Base-by-base conservation (phyloP, 2,329 filamentous ascomycete genomes). In the Fusarium tricinctum region DNA sequence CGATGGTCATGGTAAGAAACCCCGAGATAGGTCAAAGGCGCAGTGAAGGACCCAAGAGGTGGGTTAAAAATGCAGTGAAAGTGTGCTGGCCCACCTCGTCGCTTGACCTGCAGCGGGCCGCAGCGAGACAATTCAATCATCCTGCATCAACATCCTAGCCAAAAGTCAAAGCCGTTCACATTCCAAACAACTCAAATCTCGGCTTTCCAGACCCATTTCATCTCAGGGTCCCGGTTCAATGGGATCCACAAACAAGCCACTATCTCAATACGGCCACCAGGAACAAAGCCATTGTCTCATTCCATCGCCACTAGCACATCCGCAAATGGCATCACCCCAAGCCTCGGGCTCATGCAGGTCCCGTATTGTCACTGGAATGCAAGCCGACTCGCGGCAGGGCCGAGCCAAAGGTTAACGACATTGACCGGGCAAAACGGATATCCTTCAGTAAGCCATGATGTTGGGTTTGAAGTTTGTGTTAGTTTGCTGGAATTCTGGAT, bases 221-320 rank as follows among this genome's bases (percentile, higher is more conserved):
- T 33, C 6, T 17, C 12, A 58, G 48, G 43, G 40, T 50, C 51
- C 30, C 4, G 0, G 9, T 22, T 28, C 13, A 39, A 52, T 49
- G 66, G 49, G 47, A 69, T 54, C 4, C 15, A 28, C 43, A 38
- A 39, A 35, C 3, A 6, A 10, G 9, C n/a, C 23, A 32, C 38
- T n/a, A 38, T 62, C 15, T 51, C 19, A 13, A 52, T 38, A 33
- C 35, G 35, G 44, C n/a, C 44, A 28, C 48, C 47, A 64, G 39
- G 52, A 52, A 69, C 66, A 61, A 67, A 45, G 22, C 54, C 22
- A 53, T 49, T 68, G 40, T 70, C 47, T 39, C 57, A 52, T 52
- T 51, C 43, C n/a, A 51, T 66, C 20, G 35, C 52, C 66, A 59
- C 57, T 3, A 44, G 39, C 2, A n/a, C 13, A 46, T 26, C 62